Conservation (phyloP, 768 basidiomycete genomes). For the Tulasnella sp. region DNA sequence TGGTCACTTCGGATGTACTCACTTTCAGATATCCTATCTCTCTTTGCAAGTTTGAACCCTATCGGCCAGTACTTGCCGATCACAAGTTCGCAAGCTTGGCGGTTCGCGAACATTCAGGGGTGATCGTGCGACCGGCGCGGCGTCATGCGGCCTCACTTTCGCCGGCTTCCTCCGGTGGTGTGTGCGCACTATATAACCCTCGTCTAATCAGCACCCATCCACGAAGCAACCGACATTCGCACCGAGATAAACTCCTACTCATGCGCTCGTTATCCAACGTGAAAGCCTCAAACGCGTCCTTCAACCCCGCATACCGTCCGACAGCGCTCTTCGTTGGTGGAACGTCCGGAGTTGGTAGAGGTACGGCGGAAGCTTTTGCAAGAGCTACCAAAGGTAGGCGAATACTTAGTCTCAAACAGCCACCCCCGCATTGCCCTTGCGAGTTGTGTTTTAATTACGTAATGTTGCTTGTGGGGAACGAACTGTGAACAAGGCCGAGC, state of each 20-base stretch:
- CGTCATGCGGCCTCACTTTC: too few relatives aligned
- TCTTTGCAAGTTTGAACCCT: too few relatives aligned
- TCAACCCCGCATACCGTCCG: constrained; percentile 18
- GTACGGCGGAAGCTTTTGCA: constrained; percentile 25
- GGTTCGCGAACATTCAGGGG: too few relatives aligned
- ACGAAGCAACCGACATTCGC: background rate
- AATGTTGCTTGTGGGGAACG: background rate
- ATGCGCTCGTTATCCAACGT: constrained; percentile 4
- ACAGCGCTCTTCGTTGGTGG: constrained; percentile 30
- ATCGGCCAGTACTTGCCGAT: too few relatives aligned
- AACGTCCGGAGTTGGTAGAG: constrained; percentile 30
- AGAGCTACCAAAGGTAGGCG: constrained; percentile 26
- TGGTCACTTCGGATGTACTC: too few relatives aligned
- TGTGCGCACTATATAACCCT: background rate
- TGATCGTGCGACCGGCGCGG: background rate
- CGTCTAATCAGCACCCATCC: background rate
- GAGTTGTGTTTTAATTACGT: background rate
- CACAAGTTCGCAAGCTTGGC: too few relatives aligned
- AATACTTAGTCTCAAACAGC: too few relatives aligned
- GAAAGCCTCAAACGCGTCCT: constrained; percentile 21
- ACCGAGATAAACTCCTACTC: too few relatives aligned
- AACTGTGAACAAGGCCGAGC: background rate
- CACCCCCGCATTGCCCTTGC: too few relatives aligned
- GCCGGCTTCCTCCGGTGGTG: background rate
- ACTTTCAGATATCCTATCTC: too few relatives aligned